These are phyloP conservation scores for Tolypocladium sp. DNA, from an alignment of 2,329 filamentous ascomycete genomes.

Conservation along the genomic window DNA sequence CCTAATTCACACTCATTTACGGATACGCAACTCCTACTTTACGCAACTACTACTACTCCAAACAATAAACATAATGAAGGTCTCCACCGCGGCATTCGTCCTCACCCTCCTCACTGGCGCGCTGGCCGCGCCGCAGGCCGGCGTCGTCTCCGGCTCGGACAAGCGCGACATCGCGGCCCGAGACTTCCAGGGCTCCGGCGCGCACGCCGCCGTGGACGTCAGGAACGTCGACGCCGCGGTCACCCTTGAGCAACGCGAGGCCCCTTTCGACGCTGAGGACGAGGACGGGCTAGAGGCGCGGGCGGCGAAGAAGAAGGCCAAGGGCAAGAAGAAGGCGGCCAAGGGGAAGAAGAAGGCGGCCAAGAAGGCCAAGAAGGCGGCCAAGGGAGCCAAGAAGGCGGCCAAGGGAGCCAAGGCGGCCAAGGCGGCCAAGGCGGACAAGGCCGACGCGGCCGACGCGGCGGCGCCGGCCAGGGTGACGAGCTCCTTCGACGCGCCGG, in stretches of 20 bases:
- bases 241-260: neutral
- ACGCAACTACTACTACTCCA: neutral
- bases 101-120: slow-evolving; percentile 4
- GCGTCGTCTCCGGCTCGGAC: neutral
- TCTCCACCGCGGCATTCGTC: slow-evolving; percentile 1
- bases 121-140: slow-evolving; percentile 3
- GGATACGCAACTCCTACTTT: no score
- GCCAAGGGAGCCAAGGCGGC: neutral
- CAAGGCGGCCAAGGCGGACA: neutral
- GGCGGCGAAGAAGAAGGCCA: no score
- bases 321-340: no score
- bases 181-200: neutral
- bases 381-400: no score
- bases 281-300: neutral
- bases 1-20: neutral
- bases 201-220: neutral
- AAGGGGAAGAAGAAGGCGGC: no score
- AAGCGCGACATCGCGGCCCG: neutral
- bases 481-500: neutral
- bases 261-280: neutral
- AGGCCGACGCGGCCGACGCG: neutral
- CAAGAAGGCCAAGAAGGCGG: neutral
- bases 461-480: neutral
- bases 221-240: neutral
- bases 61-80: slow-evolving; percentile 3